Evolutionary conservation across 495 filamentous ascomycete genomes (phyloP), one percentile per base, ranked within the genome.

Genomic region (Aspergillus nanangensis): DNA sequence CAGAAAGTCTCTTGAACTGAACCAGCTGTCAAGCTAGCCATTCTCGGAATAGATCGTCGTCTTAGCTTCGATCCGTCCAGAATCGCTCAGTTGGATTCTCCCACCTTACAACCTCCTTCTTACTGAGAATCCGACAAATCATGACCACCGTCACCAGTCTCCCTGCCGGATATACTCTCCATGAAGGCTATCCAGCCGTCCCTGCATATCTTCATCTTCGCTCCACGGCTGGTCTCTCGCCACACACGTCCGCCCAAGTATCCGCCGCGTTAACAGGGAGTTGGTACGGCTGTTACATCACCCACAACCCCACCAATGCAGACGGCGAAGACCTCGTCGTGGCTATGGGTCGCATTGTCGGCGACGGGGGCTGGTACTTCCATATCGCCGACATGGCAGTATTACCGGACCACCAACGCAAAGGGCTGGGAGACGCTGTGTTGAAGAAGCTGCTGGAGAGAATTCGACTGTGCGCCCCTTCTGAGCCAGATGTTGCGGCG

Each of bases 341-440:
- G 1, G 76, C 54, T 2, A 78, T 80, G 74, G 76, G 72, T 44
- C 67, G 77, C 17, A 61, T 79, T 4, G 62, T 76, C 41, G 68
- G 73, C 18, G 77, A 80, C 53, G 74, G 75, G 8, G 71, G 63
- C n/a, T 75, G 72, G 63, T 76, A 76, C 45, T 78, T 76, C 44
- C 62, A 71, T 9, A 58, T 80, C 41, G 67, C 67, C n/a, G 77
- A 80, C 55, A 72, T 80, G 59, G 71, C 69, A 1, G 70, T 77
- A 9, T 53, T 71, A 18, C 70, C 75, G 1, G 61, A 48, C 4
- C 71, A 79, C 47, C 74, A 75, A 50, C 60, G 68, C 21, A 67
- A 69, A 33, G 76, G 77, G 4, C 53, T 81, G 0, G 78, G 68
- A 3, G 69, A 74, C 27, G 55, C 58, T 7, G 60, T 80, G 24